These are phyloP conservation scores for Clitopilus hobsonii DNA, from an alignment of 768 basidiomycete species.

Conservation along the genomic window DNA sequence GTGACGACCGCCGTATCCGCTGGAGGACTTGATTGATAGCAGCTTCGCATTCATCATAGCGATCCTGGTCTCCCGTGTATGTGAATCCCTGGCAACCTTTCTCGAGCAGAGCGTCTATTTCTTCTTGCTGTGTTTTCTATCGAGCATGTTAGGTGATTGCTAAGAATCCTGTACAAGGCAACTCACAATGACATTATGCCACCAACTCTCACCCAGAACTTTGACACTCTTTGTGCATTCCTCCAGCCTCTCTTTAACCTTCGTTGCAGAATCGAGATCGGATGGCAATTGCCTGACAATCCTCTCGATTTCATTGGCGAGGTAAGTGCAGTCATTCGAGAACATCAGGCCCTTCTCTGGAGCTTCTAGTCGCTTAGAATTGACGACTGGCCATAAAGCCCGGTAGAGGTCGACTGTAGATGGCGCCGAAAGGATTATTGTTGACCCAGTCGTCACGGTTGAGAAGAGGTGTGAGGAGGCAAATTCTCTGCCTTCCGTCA, in stretches of 20 bases:
- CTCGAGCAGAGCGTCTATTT: slow-evolving; percentile 40
- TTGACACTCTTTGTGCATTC: slow-evolving; percentile 50
- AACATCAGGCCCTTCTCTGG: slow-evolving; percentile 64
- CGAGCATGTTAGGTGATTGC: not conserved
- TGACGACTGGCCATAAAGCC: slow-evolving; percentile 70
- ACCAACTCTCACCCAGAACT: slow-evolving; percentile 64
- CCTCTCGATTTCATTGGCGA: slow-evolving; percentile 48
- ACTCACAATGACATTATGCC: slow-evolving; percentile 64
- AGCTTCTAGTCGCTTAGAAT: slow-evolving; percentile 39
- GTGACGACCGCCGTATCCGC: slow-evolving; percentile 57
- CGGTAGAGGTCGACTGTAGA: slow-evolving; percentile 75
- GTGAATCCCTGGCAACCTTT: slow-evolving; percentile 61
- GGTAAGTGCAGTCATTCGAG: slow-evolving; percentile 77
- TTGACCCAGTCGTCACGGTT: slow-evolving; percentile 38
- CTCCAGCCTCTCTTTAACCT: slow-evolving; percentile 40
- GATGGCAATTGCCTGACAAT: slow-evolving; percentile 18
- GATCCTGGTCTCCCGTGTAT: slow-evolving; percentile 65
- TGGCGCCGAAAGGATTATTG: slow-evolving; percentile 57
- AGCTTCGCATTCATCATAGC: slow-evolving; percentile 72
- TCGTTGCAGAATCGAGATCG: slow-evolving; percentile 11
- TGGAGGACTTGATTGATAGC: slow-evolving; percentile 59
- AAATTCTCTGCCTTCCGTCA: slow-evolving; percentile 67
- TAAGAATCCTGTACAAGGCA: not conserved
- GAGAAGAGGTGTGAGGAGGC: slow-evolving; percentile 51
- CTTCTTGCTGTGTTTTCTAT: slow-evolving; percentile 46